Evolutionary conservation across 2,329 filamentous ascomycete genomes (phyloP), one percentile per base, ranked within the genome.

Genomic region (Claviceps sp.): DNA sequence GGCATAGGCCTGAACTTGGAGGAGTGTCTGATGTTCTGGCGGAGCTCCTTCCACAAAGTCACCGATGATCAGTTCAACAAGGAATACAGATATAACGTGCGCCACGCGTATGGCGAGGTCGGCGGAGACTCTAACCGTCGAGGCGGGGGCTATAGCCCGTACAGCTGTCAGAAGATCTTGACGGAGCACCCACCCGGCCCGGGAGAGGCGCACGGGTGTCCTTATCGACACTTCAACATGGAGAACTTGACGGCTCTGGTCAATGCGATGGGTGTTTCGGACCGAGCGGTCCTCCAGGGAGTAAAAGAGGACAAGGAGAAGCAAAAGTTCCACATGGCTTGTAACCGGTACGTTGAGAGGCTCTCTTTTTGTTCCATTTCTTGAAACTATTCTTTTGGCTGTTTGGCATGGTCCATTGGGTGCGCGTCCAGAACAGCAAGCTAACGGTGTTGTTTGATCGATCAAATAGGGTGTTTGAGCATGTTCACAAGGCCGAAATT

Each of bases 41-140:
- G 93, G 11, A 78, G 81, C 55, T 75, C 78, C 29, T 97, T 98
- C 77, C 82, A 82, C 64, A 85, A 88, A 58, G 81, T 94, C 57
- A 90, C 87, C 0, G 93, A 97, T 62, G 91, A 97, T 61, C 84
- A 84, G 38, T 98, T 97, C 77, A 94, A 94, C 69, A 97, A 96
- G 64, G 89, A 96, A 64, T 97, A 98, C 71, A 80, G 86, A 45
- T 98, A 98, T 76, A 97, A 98, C 65, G 80, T 97, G 53, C 86
- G 90, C n/a, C 91, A 98, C 75, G 69, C 76, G 0, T 98, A 97
- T 66, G 93, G 93, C 58, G 91, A 97, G 61, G 93, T 97, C 0
- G 93, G 93, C 51, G 91, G 91, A 53, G 91, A 97, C 67, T 77
- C 82, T 20, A 96, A 95, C 64, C 80, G 91, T 36, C 80, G 91